These are phyloP conservation scores for Termitomyces sp. DNA, from an alignment of 768 basidiomycete species.

Conservation along the genomic window DNA sequence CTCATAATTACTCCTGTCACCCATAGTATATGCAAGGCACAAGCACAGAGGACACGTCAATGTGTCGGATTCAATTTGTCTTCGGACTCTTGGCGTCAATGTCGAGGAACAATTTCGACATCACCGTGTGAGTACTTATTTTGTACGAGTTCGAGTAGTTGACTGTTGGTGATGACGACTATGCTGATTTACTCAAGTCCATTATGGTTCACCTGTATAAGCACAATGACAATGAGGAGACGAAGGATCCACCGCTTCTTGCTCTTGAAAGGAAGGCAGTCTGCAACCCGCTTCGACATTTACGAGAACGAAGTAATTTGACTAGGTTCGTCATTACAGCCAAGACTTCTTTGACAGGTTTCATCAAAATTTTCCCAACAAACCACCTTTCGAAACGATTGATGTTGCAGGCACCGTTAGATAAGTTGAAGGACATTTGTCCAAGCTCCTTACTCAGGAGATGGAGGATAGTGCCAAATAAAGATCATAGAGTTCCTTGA, in stretches of 20 bases:
- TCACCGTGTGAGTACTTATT: not conserved
- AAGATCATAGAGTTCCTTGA: no score
- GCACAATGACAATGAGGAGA: slow-evolving; percentile 59
- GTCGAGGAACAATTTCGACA: not conserved
- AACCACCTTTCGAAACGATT: slow-evolving; percentile 60
- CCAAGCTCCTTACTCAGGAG: slow-evolving; percentile 52
- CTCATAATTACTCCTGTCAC: not conserved
- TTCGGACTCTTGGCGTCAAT: not conserved
- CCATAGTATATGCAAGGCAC: not conserved
- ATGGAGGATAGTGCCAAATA: slow-evolving; percentile 33
- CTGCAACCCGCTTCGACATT: slow-evolving; percentile 44
- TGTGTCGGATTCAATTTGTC: not conserved
- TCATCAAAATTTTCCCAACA: slow-evolving; percentile 51
- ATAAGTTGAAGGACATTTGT: slow-evolving; percentile 54
- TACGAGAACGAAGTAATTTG: slow-evolving; percentile 54
- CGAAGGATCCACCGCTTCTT: slow-evolving; percentile 52
- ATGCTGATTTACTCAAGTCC: slow-evolving; percentile 36
- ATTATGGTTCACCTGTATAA: slow-evolving; percentile 47
- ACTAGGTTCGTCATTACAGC: slow-evolving; percentile 41
- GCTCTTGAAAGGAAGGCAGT: slow-evolving; percentile 43
- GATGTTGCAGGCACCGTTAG: slow-evolving; percentile 54
- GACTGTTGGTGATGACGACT: slow-evolving; percentile 38
- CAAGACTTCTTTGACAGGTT: slow-evolving; percentile 26
- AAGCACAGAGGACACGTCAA: not conserved
- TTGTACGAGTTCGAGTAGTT: slow-evolving; percentile 39